Conservation (phyloP, 306 rosid genomes). For the Vigna mungo region DNA sequence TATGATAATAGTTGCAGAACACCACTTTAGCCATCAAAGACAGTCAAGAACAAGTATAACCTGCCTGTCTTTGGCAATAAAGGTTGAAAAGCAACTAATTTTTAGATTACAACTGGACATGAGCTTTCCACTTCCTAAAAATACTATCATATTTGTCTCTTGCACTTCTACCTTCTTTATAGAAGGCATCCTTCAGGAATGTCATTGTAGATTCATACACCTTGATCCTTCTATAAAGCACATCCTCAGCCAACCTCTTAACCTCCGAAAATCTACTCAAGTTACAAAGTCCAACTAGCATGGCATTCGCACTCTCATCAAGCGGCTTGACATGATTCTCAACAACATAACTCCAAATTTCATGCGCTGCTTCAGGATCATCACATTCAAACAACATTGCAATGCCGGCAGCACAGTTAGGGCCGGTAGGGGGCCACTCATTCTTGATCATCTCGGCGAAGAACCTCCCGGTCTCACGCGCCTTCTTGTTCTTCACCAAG, state of each 20-base stretch:
- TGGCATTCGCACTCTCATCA: conserved; percentile 63
- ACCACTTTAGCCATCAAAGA: conserved; percentile 29
- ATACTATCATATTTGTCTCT: conserved; percentile 66
- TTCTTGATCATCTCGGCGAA: conserved; percentile 78
- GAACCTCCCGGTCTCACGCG: conserved; percentile 51
- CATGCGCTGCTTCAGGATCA: conserved; percentile 72
- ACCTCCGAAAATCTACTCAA: conserved; percentile 61
- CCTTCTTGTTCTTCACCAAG: conserved; percentile 67
- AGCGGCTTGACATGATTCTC: conserved; percentile 61
- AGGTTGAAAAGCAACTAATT: neutral
- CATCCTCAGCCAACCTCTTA: conserved; percentile 57
- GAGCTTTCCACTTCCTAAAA: conserved; percentile 62
- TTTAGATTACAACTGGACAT: conserved; percentile 35
- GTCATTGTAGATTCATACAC: conserved; percentile 68
- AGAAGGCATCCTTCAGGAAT: conserved; percentile 59
- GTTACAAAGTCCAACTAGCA: conserved; percentile 69
- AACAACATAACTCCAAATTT: conserved; percentile 67
- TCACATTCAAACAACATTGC: conserved; percentile 64
- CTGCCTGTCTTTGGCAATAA: neutral
- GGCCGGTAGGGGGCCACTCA: conserved; percentile 58
- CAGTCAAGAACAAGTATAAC: conserved; percentile 35
- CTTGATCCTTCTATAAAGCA: conserved; percentile 58
- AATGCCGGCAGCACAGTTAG: conserved; percentile 66
- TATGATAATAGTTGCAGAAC: conserved; percentile 23
- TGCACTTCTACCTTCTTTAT: conserved; percentile 59